Base-by-base conservation (phyloP, 208 protist species). In the Herpetomonas tarakana region DNA sequence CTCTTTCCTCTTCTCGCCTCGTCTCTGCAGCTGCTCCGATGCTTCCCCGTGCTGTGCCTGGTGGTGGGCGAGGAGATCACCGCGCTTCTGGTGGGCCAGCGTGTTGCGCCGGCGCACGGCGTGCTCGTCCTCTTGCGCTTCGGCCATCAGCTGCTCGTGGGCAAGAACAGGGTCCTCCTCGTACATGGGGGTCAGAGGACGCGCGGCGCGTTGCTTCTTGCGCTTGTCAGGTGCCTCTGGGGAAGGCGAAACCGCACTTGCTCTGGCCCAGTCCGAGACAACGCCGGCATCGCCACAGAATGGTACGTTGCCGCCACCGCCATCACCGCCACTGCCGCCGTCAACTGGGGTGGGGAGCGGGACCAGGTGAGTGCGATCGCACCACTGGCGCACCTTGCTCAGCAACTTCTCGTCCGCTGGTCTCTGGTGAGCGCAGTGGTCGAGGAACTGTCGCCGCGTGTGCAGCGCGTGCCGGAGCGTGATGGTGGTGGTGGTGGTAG, bases 361-460 rank as follows among this genome's bases (percentile, higher is more conserved):
- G 16, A 55, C 24, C 9, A 55, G 18, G 22, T 29, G 31, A 11
- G 51, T 68, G 26, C 80, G 71, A 46, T 87, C 80, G 38, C 70
- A 76, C 80, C 80, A 87, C 73, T 87, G 75, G 0, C 61, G 61
- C 35, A 83, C 73, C 30, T 68, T 58, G 52, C 74, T 68, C 28
- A 66, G 58, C 52, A 74, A 58, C 19, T 66, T 67, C 29, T 73
- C 66, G 51, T 71, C 60, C 41, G 49, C 53, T 1, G 79, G 68
- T 21, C 62, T 38, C 18, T 30, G 29, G 28, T 63, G 56, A 14
- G 67, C 53, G 31, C 67, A 63, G 16, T 58, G 57, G 18, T 71
- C 52, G 14, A 86, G 50, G 1, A 78, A n/a, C 18, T 58, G 46
- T 22, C 46, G 19, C n/a, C 70, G 55, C 12, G 62, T 51, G 2